Evolutionary conservation across 768 basidiomycete species (phyloP).

Genomic region (Lentinus tigrinus): DNA sequence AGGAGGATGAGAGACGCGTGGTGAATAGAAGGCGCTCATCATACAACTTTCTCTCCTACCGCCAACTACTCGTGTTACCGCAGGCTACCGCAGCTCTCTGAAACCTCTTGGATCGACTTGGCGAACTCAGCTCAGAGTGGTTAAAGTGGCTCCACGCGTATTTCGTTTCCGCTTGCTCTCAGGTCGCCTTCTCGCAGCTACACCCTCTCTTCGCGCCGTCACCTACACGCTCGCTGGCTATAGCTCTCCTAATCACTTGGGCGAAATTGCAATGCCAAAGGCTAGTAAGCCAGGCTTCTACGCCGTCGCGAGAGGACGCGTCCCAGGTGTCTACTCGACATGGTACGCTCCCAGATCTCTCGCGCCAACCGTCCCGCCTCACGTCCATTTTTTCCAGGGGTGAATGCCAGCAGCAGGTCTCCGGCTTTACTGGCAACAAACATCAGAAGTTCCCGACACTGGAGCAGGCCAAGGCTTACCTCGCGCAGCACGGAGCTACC

Average conservation of each 20-base stretch:
- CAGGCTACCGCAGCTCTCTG: no score
- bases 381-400: slow-evolving; percentile 44
- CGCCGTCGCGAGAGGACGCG: slow-evolving; percentile 65
- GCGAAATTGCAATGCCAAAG: slow-evolving; percentile 38
- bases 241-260: no score
- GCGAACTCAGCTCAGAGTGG: no score
- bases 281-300: slow-evolving; percentile 52
- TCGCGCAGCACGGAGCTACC: slow-evolving; percentile 24
- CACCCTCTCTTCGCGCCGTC: no score
- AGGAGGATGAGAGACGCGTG: not conserved
- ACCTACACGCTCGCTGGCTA: no score
- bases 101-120: no score
- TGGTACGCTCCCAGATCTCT: slow-evolving; percentile 49
- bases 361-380: not conserved
- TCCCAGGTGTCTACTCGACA: slow-evolving; percentile 63
- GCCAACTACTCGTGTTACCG: no score
- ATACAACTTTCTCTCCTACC: not conserved
- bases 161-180: no score
- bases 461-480: slow-evolving; percentile 60
- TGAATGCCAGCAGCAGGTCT: slow-evolving; percentile 69
- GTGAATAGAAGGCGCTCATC: no score
- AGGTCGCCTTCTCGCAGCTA: no score
- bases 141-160: no score
- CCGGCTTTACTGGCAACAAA: slow-evolving; percentile 56
- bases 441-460: slow-evolving; percentile 67